Base-by-base conservation (phyloP, 768 basidiomycete species). In the Kwoniella sp. region DNA sequence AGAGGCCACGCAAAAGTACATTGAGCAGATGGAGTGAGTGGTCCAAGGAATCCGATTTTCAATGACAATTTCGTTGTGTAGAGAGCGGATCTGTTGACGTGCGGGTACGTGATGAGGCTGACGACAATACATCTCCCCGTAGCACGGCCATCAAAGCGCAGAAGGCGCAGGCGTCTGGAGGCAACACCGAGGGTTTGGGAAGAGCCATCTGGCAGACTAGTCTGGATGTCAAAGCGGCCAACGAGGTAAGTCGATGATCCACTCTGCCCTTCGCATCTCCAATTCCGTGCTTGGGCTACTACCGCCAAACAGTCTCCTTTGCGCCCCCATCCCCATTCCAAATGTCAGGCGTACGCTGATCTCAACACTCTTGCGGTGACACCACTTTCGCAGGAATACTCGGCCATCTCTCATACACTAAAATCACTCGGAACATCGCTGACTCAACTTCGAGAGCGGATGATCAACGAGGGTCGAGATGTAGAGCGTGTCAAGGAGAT, bases 11-110 rank as follows among this genome's bases (percentile, higher is more conserved):
- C 76, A 77, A 60, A 71, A 70, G 60, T 55, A 56, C 22, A 68
- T 77, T 19, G 73, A 77, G 44, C 59, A 69, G 51, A 57, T 77
- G 44, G 76, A 77, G 76, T 77, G 52, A 65, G 76, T 68, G 10
- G 7, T 24, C 9, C 19, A 12, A 29, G 26, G n/a, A n/a, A n/a
- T n/a, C n/a, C n/a, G n/a, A n/a, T n/a, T n/a, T n/a, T n/a, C n/a
- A n/a, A n/a, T n/a, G n/a, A n/a, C n/a, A n/a, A n/a, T n/a, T n/a
- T n/a, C n/a, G n/a, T n/a, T n/a, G n/a, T n/a, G n/a, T n/a, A n/a
- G n/a, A n/a, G n/a, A n/a, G n/a, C n/a, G n/a, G n/a, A n/a, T n/a
- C n/a, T n/a, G n/a, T n/a, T n/a, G n/a, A n/a, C n/a, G n/a, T n/a
- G n/a, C n/a, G n/a, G n/a, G n/a, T n/a, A n/a, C 40, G 4, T 44